These are phyloP conservation scores for Peronosclerospora sorghi DNA, from an alignment of 352 stramenopile species.

Conservation along the genomic window DNA sequence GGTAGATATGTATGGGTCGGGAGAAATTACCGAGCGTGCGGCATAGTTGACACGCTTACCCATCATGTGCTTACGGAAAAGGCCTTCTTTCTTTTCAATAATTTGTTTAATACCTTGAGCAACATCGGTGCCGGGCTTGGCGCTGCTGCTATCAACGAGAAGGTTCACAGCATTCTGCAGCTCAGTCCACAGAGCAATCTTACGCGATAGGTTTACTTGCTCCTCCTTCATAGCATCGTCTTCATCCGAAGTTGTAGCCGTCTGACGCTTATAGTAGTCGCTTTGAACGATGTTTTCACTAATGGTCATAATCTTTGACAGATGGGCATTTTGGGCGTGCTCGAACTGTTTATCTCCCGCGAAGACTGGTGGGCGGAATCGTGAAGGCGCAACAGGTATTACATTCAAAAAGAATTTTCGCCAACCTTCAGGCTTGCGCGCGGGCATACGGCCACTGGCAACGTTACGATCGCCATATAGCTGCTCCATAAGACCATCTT, in stretches of 20 bases:
- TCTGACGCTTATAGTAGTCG: constrained; percentile 49
- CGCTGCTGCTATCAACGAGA: constrained; percentile 75
- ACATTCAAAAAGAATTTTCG: constrained; percentile 94
- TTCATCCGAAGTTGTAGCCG: constrained; percentile 38
- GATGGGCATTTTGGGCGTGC: constrained; percentile 94
- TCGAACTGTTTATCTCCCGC: constrained; percentile 94
- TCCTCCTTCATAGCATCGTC: constrained; percentile 39
- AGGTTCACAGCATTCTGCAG: constrained; percentile 90
- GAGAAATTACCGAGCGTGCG: constrained; percentile 98
- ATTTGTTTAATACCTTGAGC: constrained; percentile 93
- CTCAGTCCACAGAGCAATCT: constrained; percentile 94
- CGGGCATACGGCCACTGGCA: constrained; percentile 41
- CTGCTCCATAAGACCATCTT: constrained; percentile 87
- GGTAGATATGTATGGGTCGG: constrained; percentile 99
- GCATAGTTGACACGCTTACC: constrained; percentile 99
- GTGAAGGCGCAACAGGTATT: constrained; percentile 93
- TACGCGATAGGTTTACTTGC: constrained; percentile 78
- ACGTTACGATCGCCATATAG: constrained; percentile 86
- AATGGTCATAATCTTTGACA: constrained; percentile 90
- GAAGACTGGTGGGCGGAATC: constrained; percentile 96
- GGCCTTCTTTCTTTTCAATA: constrained; percentile 99
- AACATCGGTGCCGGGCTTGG: constrained; percentile 49
- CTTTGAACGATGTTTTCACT: constrained; percentile 85
- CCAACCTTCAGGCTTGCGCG: constrained; percentile 66
- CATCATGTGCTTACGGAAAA: constrained; percentile 98